Evolutionary conservation across 345 rosid species (phyloP).

Genomic region (Brassica carinata): DNA sequence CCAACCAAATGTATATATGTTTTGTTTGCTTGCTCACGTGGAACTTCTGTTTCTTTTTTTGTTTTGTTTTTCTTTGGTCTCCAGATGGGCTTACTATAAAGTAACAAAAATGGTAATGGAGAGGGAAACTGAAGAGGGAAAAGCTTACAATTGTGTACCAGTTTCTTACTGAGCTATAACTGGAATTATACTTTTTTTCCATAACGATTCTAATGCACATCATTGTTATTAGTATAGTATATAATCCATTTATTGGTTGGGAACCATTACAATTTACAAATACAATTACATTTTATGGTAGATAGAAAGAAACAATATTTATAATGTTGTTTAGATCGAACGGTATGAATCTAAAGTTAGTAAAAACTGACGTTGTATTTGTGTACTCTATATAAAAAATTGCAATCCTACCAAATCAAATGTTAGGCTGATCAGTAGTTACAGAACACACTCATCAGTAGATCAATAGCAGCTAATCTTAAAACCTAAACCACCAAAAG

Average conservation of each 20-base stretch:
- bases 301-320: neutral
- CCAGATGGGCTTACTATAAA: neutral
- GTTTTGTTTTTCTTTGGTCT: slow-evolving; percentile 4
- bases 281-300: neutral
- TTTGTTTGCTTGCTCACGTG: slow-evolving; percentile 6
- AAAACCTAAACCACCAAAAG: neutral
- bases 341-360: neutral
- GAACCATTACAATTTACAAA: slow-evolving; percentile 5
- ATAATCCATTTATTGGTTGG: slow-evolving; percentile 17
- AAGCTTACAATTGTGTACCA: slow-evolving; percentile 33
- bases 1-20: neutral
- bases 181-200: slow-evolving; percentile 4
- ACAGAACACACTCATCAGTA: neutral
- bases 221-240: slow-evolving; percentile 20
- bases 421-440: neutral
- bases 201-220: neutral
- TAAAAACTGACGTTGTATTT: neutral
- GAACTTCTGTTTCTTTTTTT: neutral
- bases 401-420: neutral
- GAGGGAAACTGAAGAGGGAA: slow-evolving; percentile 17
- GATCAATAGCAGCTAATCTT: neutral
- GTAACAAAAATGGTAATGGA: neutral
- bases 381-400: neutral
- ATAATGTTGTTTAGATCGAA: neutral
- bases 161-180: slow-evolving; percentile 20